Evolutionary conservation across 1,284 basidiomycete genomes (phyloP), one percentile per base, ranked within the genome.

Genomic region (Pyrrhoderma noxium): DNA sequence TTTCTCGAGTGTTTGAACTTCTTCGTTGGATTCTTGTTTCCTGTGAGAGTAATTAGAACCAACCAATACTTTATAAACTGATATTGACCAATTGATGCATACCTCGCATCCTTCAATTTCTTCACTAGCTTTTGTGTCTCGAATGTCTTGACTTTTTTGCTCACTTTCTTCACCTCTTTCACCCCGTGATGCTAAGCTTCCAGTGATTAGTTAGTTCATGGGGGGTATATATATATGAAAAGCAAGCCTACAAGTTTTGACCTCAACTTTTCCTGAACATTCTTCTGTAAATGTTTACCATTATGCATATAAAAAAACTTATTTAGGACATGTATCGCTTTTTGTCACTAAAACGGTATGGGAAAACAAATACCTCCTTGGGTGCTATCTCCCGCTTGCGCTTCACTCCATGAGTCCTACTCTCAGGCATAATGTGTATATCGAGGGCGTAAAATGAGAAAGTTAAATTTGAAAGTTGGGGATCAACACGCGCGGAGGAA

Each of bases 91-190:
- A 5, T 8, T 40, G 7, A 7, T 40, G 5, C 67, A 54, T 55
- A 87, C 85, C 82, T 72, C 19, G 85, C 64, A 45, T 74, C 74
- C 67, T 88, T 93, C 53, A 94, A 69, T 68, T 82, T 86, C 71
- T 93, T 93, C 49, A 94, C 79, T 13, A 87, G 67, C 62, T 87
- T 89, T 66, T 88, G 89, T 0, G 81, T 77, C 68, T 96, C 93
- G 58, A 90, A 90, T 0, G 79, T 72, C 65, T 83, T 89, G 7
- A 85, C 82, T 64, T 86, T 91, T 70, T 92, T 96, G 45, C 81
- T 77, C 3, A 82, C 78, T 59, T 83, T 85, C 52, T 72, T 72
- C 16, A 86, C 73, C 57, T 86, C 79, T 62, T 76, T 82, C 47
- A 83, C 60, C 56, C 76, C 74, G 59, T 88, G 85, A 62, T 87